Percentiles rank a stretch among this genome's conserved stretches.
Evolutionary conservation across 2,329 filamentous ascomycete species (phyloP).

Genomic region (Arthrinium phaeospermum): DNA sequence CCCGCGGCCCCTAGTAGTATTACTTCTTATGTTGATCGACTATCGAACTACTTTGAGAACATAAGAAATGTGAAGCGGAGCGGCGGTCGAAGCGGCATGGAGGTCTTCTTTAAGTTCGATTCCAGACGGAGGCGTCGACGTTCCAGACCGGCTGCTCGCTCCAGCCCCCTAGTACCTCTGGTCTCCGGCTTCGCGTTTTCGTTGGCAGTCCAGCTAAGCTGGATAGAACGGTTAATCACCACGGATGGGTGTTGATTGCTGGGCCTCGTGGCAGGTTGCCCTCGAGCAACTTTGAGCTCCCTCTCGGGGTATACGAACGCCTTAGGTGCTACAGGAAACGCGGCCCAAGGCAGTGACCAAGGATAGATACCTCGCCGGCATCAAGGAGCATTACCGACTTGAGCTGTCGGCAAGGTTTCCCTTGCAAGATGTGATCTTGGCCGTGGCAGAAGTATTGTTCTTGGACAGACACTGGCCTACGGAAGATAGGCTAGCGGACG

Average conservation of each 20-base stretch:
- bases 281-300: not conserved
- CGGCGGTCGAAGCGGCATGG: not conserved
- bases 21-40: conserved; percentile 10
- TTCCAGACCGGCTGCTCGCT: not conserved
- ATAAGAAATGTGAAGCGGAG: not conserved
- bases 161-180: not conserved
- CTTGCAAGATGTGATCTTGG: not conserved
- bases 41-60: not conserved
- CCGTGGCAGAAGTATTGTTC: not conserved
- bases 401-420: not conserved
- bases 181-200: not conserved
- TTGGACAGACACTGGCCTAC: not conserved
- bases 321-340: not conserved
- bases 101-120: conserved; percentile 7
- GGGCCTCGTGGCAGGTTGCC: not conserved
- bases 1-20: not conserved
- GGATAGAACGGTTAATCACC: not conserved
- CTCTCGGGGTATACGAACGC: not conserved
- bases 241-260: not conserved
- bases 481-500: not conserved
- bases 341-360: not conserved
- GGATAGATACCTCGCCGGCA: not conserved
- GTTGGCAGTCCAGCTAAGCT: not conserved
- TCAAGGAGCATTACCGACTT: not conserved
- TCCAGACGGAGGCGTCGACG: not conserved